A percentile compares a stretch with the other conserved stretches of the same genome.
phyloP scores from a whole-genome alignment of 2,329 filamentous ascomycete genomes.

The Neonectria punicea region DNA sequence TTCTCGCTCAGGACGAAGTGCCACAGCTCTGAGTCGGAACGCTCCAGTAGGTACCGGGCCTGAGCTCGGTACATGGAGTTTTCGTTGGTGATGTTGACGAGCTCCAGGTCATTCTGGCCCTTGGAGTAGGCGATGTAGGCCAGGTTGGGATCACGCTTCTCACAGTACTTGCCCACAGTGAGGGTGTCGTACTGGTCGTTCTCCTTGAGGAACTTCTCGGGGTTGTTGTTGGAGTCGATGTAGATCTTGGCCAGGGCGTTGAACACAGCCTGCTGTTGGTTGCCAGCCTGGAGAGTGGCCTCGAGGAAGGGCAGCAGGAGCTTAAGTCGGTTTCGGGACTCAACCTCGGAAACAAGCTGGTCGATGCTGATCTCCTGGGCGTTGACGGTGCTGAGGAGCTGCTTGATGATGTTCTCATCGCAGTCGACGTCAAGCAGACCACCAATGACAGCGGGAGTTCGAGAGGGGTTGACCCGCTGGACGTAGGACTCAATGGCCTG shows the following conservation, averaged over 20 bases:
- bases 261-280: slow-evolving; percentile 96
- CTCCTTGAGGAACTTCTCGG: slow-evolving; percentile 96
- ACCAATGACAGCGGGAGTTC: slow-evolving; percentile 92
- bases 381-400: slow-evolving; percentile 85
- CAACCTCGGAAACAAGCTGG: slow-evolving; percentile 93
- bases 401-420: slow-evolving; percentile 96
- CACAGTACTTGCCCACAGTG: slow-evolving; percentile 95
- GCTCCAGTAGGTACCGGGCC: slow-evolving; percentile 91
- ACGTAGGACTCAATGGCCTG: slow-evolving; percentile 99
- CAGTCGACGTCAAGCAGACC: slow-evolving; percentile 96
- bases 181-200: slow-evolving; percentile 97
- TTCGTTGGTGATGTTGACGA: slow-evolving; percentile 98
- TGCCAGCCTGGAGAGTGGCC: slow-evolving; percentile 86
- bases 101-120: slow-evolving; percentile 95
- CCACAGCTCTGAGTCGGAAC: slow-evolving; percentile 92
- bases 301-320: slow-evolving; percentile 96
- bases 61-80: slow-evolving; percentile 99
- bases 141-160: slow-evolving; percentile 96
- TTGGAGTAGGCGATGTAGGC: slow-evolving; percentile 96
- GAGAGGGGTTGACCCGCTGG: slow-evolving; percentile 91
- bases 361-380: slow-evolving; percentile 90
- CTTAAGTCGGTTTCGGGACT: slow-evolving; percentile 94
- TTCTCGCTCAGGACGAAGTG: slow-evolving; percentile 93
- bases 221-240: slow-evolving; percentile 98
- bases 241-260: slow-evolving; percentile 99